Evolutionary conservation across 2,329 filamentous ascomycete species (phyloP).

Genomic region (Elsinoe ampelina): DNA sequence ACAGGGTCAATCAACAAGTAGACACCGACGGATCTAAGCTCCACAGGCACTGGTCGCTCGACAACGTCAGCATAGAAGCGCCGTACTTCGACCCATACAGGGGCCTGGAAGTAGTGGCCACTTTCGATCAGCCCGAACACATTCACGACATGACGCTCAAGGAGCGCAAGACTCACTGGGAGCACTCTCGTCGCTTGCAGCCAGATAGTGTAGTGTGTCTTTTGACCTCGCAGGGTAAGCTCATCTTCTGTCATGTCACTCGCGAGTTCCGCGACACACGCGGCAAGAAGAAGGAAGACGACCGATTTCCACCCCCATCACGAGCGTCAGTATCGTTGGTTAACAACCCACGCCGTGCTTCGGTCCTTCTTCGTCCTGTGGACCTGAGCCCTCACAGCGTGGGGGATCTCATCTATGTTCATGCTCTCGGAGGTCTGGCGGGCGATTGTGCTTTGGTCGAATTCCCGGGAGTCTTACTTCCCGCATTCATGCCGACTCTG

Average conservation of each 20-base stretch:
- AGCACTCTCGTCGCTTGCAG: slow-evolving; percentile 39
- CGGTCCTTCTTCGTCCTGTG: background rate
- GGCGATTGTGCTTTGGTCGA: slow-evolving; percentile 41
- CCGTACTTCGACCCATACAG: slow-evolving; percentile 30
- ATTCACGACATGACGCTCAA: slow-evolving; percentile 18
- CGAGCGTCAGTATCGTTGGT: background rate
- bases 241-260: slow-evolving; percentile 24
- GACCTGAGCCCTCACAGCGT: background rate
- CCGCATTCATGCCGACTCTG: slow-evolving; percentile 50
- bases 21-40: slow-evolving; percentile 23
- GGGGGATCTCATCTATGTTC: background rate
- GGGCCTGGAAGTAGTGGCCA: slow-evolving; percentile 39
- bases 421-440: background rate
- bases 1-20: slow-evolving; percentile 23
- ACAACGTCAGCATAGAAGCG: slow-evolving; percentile 25
- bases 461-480: slow-evolving; percentile 51
- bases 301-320: background rate
- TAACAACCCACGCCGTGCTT: background rate
- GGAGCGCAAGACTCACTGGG: slow-evolving; percentile 43
- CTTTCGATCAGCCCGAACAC: slow-evolving; percentile 38
- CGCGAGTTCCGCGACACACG: background rate
- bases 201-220: slow-evolving; percentile 44
- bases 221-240: slow-evolving; percentile 28
- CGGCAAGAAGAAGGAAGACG: background rate
- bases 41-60: slow-evolving; percentile 26